These are phyloP conservation scores for Cryptosporidium parvum DNA, from an alignment of 169 alveolate genomes.

Conservation along the genomic window DNA sequence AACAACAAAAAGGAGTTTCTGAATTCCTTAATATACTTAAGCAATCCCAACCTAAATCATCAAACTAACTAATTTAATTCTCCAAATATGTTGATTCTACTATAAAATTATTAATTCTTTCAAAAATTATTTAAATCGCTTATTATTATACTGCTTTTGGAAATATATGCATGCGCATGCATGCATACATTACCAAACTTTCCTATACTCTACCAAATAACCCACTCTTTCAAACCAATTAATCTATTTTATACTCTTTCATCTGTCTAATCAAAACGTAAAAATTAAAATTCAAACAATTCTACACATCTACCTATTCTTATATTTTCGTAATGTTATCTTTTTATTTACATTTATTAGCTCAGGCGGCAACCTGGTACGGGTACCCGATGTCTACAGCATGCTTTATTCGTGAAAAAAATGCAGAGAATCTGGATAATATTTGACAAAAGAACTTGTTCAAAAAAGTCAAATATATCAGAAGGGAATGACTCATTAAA, in stretches of 20 bases:
- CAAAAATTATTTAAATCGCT: too few relatives aligned
- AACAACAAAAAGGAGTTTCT: constrained; percentile 13
- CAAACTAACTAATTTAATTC: background rate
- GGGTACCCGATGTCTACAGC: constrained; percentile 16
- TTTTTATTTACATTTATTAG: background rate
- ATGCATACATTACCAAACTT: background rate
- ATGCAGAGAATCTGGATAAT: constrained; percentile 33
- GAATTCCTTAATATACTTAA: constrained; percentile 6
- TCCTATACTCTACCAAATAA: background rate
- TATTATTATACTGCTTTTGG: too few relatives aligned
- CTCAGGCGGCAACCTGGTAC: background rate
- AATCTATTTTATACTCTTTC: background rate
- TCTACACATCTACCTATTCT: background rate
- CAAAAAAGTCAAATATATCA: background rate
- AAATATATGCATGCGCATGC: constrained; percentile 13
- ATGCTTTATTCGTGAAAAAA: background rate
- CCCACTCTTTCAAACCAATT: background rate
- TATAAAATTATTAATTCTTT: background rate
- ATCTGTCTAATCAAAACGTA: background rate
- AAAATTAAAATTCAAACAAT: background rate
- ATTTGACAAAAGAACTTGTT: background rate
- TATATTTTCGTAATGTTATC: background rate
- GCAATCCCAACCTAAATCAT: background rate
- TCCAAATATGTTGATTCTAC: background rate
- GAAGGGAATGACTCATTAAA: background rate